These are phyloP conservation scores for Cercospora canescens DNA, from an alignment of 2,329 filamentous ascomycete species.

Conservation along the genomic window DNA sequence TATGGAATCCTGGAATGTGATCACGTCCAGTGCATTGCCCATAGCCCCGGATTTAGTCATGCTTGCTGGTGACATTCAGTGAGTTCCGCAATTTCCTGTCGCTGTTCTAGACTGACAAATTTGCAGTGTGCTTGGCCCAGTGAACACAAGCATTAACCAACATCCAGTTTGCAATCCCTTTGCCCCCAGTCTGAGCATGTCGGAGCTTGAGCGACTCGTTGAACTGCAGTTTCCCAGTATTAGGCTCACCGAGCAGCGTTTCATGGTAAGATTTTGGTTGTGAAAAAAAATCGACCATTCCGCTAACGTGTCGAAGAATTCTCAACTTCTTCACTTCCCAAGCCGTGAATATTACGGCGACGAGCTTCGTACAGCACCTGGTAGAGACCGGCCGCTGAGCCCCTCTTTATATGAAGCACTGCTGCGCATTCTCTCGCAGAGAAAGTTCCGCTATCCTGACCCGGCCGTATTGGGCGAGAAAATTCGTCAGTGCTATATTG, in stretches of 20 bases:
- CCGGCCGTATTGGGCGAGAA: not conserved
- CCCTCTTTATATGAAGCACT: conserved; percentile 8
- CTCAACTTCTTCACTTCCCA: conserved; percentile 4
- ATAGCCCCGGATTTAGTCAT: conserved; percentile 14
- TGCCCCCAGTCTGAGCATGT: conserved; percentile 12
- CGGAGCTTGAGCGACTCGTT: conserved; percentile 17
- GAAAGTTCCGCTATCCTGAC: not conserved
- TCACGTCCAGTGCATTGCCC: conserved; percentile 17
- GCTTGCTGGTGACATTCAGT: conserved; percentile 25
- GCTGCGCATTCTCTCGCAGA: not conserved
- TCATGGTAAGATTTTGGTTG: not conserved
- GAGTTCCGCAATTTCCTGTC: not conserved
- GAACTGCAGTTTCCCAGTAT: conserved; percentile 13
- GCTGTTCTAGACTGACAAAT: not conserved
- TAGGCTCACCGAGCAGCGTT: conserved; percentile 19
- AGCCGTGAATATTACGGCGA: conserved; percentile 15
- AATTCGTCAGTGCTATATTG: not conserved
- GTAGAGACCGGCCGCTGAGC: conserved; percentile 7
- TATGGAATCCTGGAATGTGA: conserved; percentile 20
- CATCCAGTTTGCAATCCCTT: conserved; percentile 18
- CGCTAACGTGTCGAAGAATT: not conserved
- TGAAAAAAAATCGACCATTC: not conserved
- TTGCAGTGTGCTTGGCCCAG: conserved; percentile 16
- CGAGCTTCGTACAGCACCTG: conserved; percentile 6
- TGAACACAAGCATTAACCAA: conserved; percentile 18